Base-by-base conservation (phyloP, 2,329 filamentous ascomycete genomes). In the Cladosporium sp. region DNA sequence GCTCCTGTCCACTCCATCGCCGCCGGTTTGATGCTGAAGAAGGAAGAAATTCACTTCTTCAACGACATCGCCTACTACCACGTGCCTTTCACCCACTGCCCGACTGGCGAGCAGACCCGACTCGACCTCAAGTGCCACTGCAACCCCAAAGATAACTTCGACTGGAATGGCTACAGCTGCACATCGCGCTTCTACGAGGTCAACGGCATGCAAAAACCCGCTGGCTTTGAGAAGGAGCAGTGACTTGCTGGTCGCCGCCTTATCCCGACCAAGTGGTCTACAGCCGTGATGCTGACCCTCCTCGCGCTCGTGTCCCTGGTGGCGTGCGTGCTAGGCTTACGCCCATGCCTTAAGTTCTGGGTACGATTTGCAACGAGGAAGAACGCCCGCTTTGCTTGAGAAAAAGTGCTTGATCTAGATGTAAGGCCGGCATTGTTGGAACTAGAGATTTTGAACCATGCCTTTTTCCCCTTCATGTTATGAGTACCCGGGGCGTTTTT, bases 51-150 rank as follows among this genome's bases (percentile, higher is more conserved):
- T 68, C 95, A 99, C 79, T 99, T 99, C 83, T 99, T 98, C 84
- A 92, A 99, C 79, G 94, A 99, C 75, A 99, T 99, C 74, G 94
- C 92, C 67, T 99, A 99, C 81, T 97, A 93, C 80, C 95, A 99
- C 77, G 91, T 97, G 28, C 95, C 95, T 26, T 99, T 99, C 78
- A 98, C 93, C 5, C 95, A 99, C 80, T 99, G 95, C 80, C 95
- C 95, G 2, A 97, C 93, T 0, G 91, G 90, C 64, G 92, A 98
- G 80, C 86, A 97, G 80, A 88, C 86, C 63, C 88, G 93, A 70
- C 79, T 93, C 64, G 90, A 97, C 71, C 87, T 94, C 71, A 93
- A 91, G 77, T 99, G 95, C 80, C 90, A 93, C 79, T 99, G 95
- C 82, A 93, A 99, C 76, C 94, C 95, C 8, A 89, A 90, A 75